Evolutionary conservation across 768 basidiomycete species (phyloP).

Genomic region (Nidularia sp.): DNA sequence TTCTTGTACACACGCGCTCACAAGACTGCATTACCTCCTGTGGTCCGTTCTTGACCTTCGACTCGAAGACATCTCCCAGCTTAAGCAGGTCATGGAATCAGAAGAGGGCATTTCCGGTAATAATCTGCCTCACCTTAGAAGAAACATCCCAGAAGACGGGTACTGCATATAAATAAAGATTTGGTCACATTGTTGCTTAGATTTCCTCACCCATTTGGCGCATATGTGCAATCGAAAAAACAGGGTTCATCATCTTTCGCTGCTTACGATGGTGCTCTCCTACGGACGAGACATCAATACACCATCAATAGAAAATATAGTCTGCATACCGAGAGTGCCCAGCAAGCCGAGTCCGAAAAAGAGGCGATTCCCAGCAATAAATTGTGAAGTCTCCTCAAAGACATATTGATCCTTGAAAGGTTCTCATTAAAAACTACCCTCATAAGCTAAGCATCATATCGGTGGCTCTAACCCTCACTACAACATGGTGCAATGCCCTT

Average conservation of each 20-base stretch:
- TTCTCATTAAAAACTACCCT: background rate
- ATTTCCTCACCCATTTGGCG: constrained; percentile 26
- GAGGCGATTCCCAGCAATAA: constrained; percentile 7
- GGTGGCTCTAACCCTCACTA: constrained; percentile 25
- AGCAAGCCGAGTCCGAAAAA: constrained; percentile 23
- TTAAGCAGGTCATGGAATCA: constrained; percentile 3
- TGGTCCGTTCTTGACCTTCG: constrained; percentile 20
- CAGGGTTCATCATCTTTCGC: constrained; percentile 39
- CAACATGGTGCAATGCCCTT: constrained; percentile 28
- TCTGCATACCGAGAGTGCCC: constrained; percentile 15
- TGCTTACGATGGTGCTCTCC: constrained; percentile 38
- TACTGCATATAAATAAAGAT: constrained; percentile 9
- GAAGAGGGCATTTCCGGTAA: background rate
- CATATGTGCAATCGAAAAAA: constrained; percentile 37
- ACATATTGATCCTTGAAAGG: constrained; percentile 21
- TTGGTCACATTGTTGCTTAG: no score
- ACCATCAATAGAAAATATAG: background rate
- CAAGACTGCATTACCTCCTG: constrained; percentile 18
- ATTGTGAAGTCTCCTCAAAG: constrained; percentile 19
- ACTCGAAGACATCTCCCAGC: constrained; percentile 18
- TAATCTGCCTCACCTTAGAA: constrained; percentile 14
- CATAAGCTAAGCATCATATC: background rate
- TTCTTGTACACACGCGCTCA: background rate
- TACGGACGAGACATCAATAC: constrained; percentile 3
- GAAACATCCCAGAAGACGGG: constrained; percentile 27